A percentile compares a stretch with the other conserved stretches of the same genome.
phyloP scores from a whole-genome alignment of 2,329 filamentous ascomycete species.

The Diplodia mutila region DNA sequence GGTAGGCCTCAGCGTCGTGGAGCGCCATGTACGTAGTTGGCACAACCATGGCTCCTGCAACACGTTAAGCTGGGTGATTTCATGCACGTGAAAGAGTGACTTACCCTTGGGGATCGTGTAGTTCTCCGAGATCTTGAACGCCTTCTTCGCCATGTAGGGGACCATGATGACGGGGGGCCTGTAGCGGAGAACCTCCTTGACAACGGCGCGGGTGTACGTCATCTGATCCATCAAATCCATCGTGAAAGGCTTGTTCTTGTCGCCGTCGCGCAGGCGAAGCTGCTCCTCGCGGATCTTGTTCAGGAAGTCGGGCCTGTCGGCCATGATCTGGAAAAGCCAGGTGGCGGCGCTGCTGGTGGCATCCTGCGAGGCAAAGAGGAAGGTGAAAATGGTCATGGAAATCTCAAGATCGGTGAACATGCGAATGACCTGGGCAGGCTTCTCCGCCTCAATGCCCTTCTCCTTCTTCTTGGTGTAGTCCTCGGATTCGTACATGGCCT shows the following conservation, averaged over 20 bases:
- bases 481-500: slow-evolving; percentile 83
- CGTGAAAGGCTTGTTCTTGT: slow-evolving; percentile 69
- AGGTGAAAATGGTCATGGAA: slow-evolving; percentile 90
- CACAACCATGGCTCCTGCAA: slow-evolving; percentile 82
- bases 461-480: slow-evolving; percentile 78
- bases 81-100: slow-evolving; percentile 28
- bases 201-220: slow-evolving; percentile 87
- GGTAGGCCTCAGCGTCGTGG: slow-evolving; percentile 90
- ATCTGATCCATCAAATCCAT: slow-evolving; percentile 89
- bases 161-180: slow-evolving; percentile 97
- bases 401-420: slow-evolving; percentile 92
- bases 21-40: slow-evolving; percentile 89
- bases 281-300: slow-evolving; percentile 93
- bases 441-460: slow-evolving; percentile 72
- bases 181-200: slow-evolving; percentile 72
- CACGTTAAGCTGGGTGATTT: neutral
- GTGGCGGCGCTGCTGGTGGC: slow-evolving; percentile 91
- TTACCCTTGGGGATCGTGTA: slow-evolving; percentile 91
- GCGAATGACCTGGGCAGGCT: slow-evolving; percentile 81
- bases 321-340: slow-evolving; percentile 93
- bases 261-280: slow-evolving; percentile 72
- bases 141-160: slow-evolving; percentile 91
- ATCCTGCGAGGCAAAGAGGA: slow-evolving; percentile 96
- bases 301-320: slow-evolving; percentile 89
- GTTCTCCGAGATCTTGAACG: slow-evolving; percentile 82